Conservation (phyloP, 352 stramenopile genomes). For the Phytopythium chamaehyphon region DNA sequence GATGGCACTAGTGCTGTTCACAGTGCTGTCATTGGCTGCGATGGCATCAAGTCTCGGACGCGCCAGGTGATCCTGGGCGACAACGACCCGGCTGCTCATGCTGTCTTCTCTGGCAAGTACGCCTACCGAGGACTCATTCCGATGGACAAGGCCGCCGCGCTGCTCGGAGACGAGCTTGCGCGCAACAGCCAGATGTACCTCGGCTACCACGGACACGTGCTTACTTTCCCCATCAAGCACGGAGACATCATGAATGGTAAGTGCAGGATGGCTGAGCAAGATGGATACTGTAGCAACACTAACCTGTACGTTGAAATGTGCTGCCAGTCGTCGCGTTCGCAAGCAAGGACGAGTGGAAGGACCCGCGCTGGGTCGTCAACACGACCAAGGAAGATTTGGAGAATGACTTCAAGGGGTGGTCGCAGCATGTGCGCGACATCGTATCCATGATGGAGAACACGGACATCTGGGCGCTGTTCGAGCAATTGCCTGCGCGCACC, state of each 20-base stretch:
- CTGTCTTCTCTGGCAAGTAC: conserved; percentile 31
- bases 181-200: conserved; percentile 40
- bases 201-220: conserved; percentile 28
- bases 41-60: conserved; percentile 7
- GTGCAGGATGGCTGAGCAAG: too few relatives aligned
- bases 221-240: conserved; percentile 31
- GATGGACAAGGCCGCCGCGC: conserved; percentile 28
- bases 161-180: conserved; percentile 26
- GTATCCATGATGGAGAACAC: conserved; percentile 37
- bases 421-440: conserved; percentile 25
- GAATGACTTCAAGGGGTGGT: conserved; percentile 26
- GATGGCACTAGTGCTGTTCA: conserved; percentile 27
- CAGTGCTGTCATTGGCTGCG: conserved; percentile 1
- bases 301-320: too few relatives aligned
- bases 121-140: conserved; percentile 27
- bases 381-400: conserved; percentile 25
- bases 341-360: conserved; percentile 29
- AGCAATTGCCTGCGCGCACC: conserved; percentile 23
- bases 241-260: conserved; percentile 25
- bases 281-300: too few relatives aligned
- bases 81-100: conserved; percentile 19
- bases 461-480: conserved; percentile 28
- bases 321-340: conserved; percentile 26
- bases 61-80: conserved; percentile 21
- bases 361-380: conserved; percentile 25